Evolutionary conservation across 2,329 filamentous ascomycete species (phyloP), one percentile per base, ranked within the genome.

Genomic region (Thielaviopsis euricoi): DNA sequence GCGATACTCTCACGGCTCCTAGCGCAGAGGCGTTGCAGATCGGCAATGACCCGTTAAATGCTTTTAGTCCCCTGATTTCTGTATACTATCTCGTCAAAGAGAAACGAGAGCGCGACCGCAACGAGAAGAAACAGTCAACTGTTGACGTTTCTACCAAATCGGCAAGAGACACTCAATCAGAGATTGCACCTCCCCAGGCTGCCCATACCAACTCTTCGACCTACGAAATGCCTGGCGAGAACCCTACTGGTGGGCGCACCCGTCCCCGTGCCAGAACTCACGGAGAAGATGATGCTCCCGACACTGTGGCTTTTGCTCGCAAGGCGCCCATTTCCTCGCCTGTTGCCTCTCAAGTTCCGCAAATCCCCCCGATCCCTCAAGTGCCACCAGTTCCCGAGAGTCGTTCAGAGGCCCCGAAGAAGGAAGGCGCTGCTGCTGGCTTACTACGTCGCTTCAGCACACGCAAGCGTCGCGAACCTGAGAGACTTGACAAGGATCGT

Each of bases 41-140:
- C 37, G 89, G 89, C 12, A 81, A 80, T 58, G 93, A 98, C 66
- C 90, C 93, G 0, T 73, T 95, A 59, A 97, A 97, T 68, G 93
- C 93, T 3, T 98, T 87, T 68, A 91, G 87, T 65, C 93, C 93
- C 7, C 75, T 97, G 15, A 76, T 97, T 7, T 97, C 93, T 1
- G 85, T 98, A 15, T 98, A 98, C 70, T 95, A 95, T 66, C 79
- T 98, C 2, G 93, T 95, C n/a, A 85, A 82, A 64, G 93, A 98
- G 73, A 97, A 97, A 72, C 82, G 89, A 62, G 88, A 94, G 54
- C 82, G 88, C 40, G 90, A 97, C 65, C 73, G 73, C n/a, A 13
- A 17, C 19, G 40, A 54, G n/a, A 58, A 48, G 22, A 40, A 49
- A 15, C 22, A 17, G 29, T n/a, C 25, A 17, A 57, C 49, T 56